A percentile compares a stretch with the other conserved stretches of the same genome.
Conservation (phyloP, 1,284 basidiomycete species). For the Leccinum fallax region DNA sequence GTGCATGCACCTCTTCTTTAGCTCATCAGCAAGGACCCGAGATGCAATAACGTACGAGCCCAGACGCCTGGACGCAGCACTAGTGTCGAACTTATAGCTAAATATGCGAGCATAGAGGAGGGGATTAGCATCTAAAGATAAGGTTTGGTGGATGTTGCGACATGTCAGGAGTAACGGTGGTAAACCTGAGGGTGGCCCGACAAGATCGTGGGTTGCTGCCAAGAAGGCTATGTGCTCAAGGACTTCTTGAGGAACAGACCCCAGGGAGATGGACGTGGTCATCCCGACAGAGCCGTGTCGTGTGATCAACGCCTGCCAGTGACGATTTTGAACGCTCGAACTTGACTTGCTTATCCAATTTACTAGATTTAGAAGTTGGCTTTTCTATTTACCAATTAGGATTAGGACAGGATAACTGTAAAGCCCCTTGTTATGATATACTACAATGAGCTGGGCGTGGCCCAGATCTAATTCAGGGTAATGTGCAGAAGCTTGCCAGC, state of each 20-base stretch:
- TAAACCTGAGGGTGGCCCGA: conserved; percentile 55
- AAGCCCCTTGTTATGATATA: background rate
- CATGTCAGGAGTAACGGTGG: conserved; percentile 59
- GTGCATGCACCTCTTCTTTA: conserved; percentile 54
- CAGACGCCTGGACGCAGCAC: conserved; percentile 57
- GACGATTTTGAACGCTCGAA: too few species aligned
- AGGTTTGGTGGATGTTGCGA: conserved; percentile 49
- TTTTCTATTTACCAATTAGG: background rate
- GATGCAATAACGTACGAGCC: conserved; percentile 45
- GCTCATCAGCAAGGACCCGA: conserved; percentile 53
- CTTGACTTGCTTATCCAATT: background rate
- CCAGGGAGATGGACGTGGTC: conserved; percentile 34
- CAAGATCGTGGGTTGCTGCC: conserved; percentile 47
- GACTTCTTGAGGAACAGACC: conserved; percentile 60
- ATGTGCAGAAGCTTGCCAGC: conserved; percentile 4
- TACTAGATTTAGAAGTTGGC: conserved; percentile 10
- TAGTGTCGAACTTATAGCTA: conserved; percentile 64
- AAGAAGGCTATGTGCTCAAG: conserved; percentile 69
- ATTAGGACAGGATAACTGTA: background rate
- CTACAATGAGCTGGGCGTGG: background rate
- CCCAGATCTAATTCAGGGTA: background rate
- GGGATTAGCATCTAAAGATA: conserved; percentile 52
- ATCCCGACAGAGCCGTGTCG: conserved; percentile 13
- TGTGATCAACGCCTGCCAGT: background rate
- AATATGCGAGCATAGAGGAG: conserved; percentile 75